phyloP scores from a whole-genome alignment of 768 basidiomycete species.

The Mycena chlorophos region DNA sequence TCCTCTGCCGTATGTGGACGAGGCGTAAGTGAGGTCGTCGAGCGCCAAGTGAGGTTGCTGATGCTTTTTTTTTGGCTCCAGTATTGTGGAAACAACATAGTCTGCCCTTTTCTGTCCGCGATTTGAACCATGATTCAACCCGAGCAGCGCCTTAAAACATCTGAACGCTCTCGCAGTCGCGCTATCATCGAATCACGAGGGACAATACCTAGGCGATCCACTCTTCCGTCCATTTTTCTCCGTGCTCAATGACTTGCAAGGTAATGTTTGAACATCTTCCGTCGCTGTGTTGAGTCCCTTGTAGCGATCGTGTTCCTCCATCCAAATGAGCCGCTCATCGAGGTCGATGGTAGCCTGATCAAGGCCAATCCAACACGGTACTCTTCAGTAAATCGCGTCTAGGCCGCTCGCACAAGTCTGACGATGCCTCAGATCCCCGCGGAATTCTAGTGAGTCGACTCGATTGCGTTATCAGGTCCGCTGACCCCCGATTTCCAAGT shows the following conservation, averaged over 20 bases:
- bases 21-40: conserved; percentile 4
- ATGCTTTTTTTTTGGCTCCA: too few relatives aligned
- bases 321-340: conserved; percentile 3
- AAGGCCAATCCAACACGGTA: conserved; percentile 14
- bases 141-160: conserved; percentile 2
- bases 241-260: neutral
- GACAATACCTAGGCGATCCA: conserved; percentile 12
- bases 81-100: conserved; percentile 10
- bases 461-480: neutral
- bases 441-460: conserved; percentile 12
- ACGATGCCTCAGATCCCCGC: conserved; percentile 1
- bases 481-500: neutral
- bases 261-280: neutral
- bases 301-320: conserved; percentile 13
- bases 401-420: neutral
- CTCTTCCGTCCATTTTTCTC: conserved; percentile 6
- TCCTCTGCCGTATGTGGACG: conserved; percentile 8
- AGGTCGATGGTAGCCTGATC: conserved; percentile 2
- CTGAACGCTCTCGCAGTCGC: conserved; percentile 14
- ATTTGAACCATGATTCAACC: neutral
- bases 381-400: conserved; percentile 3
- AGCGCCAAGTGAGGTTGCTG: neutral
- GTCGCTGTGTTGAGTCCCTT: neutral
- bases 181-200: conserved; percentile 15
- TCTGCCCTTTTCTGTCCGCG: neutral